Evolutionary conservation across 2,329 filamentous ascomycete genomes (phyloP), one percentile per base, ranked within the genome.

Genomic region (Bipolaris oryzae): DNA sequence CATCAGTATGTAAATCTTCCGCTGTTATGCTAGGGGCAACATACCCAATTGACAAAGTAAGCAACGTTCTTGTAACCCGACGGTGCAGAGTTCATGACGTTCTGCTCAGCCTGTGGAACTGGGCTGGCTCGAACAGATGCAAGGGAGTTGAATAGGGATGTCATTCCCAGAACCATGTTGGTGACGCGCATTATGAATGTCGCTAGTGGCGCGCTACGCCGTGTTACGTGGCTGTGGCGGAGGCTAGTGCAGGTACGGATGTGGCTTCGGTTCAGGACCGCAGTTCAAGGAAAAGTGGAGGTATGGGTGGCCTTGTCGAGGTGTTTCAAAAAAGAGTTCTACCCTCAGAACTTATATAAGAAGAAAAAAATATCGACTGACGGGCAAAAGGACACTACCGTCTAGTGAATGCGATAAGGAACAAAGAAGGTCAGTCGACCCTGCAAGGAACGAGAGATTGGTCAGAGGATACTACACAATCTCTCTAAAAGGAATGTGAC

Each of bases 21-120:
- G 34, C 20, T 38, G 18, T 42, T 45, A 38, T 47, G 20, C 23
- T 44, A 43, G 47, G 55, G 44, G 21, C 34, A 37, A 62, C 62
- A 16, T 52, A 75, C 74, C 74, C 74, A 76, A 54, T 76, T 76
- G 42, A 75, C 72, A 61, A 74, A 76, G 58, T 76, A 76, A 1
- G 73, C 73, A 25, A 76, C 74, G 35, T 74, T 73, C 53, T 62
- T 75, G 62, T 68, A 74, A 20, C 72, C 72, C n/a, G 68, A 60
- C 53, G 62, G 58, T 34, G 63, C 61, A 11, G 60, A 31, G n/a
- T 60, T 53, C 42, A 54, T 53, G 50, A 69, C 63, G 21, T 18
- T 38, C 33, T 55, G 38, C 13, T 38, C 47, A 25, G 52, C 51
- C 44, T 60, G 63, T 43, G 71, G 69, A 33, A 75, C 58, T 13